phyloP scores from a whole-genome alignment of 2,329 filamentous ascomycete genomes.

The Xylariales sp. region DNA sequence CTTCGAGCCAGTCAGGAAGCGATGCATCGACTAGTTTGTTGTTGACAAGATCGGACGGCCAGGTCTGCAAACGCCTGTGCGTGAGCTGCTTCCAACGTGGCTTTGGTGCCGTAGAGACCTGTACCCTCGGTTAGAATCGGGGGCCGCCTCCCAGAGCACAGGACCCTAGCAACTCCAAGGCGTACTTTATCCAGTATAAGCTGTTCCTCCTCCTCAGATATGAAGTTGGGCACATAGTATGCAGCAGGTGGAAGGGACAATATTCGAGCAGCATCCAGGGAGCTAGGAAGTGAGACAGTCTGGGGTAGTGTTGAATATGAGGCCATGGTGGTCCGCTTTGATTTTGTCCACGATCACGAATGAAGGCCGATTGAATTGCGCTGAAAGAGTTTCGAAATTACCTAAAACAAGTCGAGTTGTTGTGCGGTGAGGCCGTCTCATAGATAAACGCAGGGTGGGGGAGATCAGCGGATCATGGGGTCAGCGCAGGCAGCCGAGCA shows the following conservation, averaged over 20 bases:
- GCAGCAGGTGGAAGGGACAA: constrained; percentile 56
- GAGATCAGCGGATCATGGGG: too few species aligned
- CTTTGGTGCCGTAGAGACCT: constrained; percentile 61
- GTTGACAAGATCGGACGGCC: constrained; percentile 77
- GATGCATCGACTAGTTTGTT: constrained; percentile 71
- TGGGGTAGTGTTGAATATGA: too few species aligned
- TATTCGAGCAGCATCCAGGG: constrained; percentile 50
- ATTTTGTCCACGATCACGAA: too few species aligned
- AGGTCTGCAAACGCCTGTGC: constrained; percentile 83
- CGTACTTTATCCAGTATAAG: constrained; percentile 67
- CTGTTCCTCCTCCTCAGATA: constrained; percentile 69
- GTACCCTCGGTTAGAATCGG: constrained; percentile 37
- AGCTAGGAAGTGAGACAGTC: constrained; percentile 43
- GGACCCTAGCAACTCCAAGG: constrained; percentile 11
- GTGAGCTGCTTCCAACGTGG: constrained; percentile 82
- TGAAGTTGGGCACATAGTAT: constrained; percentile 85
- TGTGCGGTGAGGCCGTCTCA: too few species aligned
- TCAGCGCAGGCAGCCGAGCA: too few species aligned
- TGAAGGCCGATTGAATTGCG: too few species aligned
- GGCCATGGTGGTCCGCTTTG: too few species aligned
- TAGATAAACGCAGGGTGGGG: too few species aligned
- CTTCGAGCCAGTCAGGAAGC: constrained; percentile 70
- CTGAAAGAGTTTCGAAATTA: too few species aligned
- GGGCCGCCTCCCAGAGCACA: constrained; percentile 2
- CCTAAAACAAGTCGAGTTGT: too few species aligned